Percentiles rank a stretch among this genome's conserved stretches.
Evolutionary conservation across 2,329 filamentous ascomycete genomes (phyloP).

Genomic region (Fragosphaeria purpurea): DNA sequence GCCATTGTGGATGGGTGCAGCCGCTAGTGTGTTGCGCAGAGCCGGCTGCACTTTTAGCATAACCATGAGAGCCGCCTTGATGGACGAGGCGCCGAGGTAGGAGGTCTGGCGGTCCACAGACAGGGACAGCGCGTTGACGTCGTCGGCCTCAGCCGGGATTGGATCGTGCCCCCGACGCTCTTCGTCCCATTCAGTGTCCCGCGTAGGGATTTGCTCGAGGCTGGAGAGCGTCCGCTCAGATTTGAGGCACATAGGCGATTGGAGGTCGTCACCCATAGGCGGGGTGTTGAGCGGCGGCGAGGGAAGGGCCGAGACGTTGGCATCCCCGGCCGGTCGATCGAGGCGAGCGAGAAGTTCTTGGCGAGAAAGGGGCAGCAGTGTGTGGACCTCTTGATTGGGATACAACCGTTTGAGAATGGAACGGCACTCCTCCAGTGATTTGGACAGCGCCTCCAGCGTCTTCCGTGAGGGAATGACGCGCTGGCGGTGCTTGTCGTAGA

Average conservation of each 20-base stretch:
- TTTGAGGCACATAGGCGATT: slow-evolving; percentile 39
- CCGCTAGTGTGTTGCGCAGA: slow-evolving; percentile 34
- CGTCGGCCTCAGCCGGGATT: slow-evolving; percentile 56
- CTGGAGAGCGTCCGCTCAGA: slow-evolving; percentile 37
- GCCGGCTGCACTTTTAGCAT: slow-evolving; percentile 50
- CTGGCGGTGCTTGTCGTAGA: slow-evolving; percentile 72
- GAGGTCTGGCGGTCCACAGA: slow-evolving; percentile 48
- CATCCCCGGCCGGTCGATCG: slow-evolving; percentile 34
- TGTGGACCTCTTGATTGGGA: slow-evolving; percentile 44
- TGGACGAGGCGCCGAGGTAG: slow-evolving; percentile 64
- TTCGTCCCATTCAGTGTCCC: slow-evolving; percentile 59
- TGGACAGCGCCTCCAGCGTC: slow-evolving; percentile 55
- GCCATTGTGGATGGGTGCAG: slow-evolving; percentile 33
- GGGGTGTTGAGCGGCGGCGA: slow-evolving; percentile 44
- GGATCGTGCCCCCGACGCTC: slow-evolving; percentile 43
- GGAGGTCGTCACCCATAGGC: slow-evolving; percentile 36
- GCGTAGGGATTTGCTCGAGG: slow-evolving; percentile 60
- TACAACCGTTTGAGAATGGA: slow-evolving; percentile 52
- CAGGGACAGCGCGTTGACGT: slow-evolving; percentile 59
- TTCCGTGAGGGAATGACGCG: slow-evolving; percentile 69
- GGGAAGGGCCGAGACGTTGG: slow-evolving; percentile 32
- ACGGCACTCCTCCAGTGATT: slow-evolving; percentile 56
- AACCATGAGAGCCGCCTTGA: slow-evolving; percentile 63
- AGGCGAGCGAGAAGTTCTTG: slow-evolving; percentile 50
- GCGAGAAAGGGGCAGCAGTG: slow-evolving; percentile 43